phyloP scores from a whole-genome alignment of 2,329 filamentous ascomycete genomes.

The Clarireedia monteithiana region DNA sequence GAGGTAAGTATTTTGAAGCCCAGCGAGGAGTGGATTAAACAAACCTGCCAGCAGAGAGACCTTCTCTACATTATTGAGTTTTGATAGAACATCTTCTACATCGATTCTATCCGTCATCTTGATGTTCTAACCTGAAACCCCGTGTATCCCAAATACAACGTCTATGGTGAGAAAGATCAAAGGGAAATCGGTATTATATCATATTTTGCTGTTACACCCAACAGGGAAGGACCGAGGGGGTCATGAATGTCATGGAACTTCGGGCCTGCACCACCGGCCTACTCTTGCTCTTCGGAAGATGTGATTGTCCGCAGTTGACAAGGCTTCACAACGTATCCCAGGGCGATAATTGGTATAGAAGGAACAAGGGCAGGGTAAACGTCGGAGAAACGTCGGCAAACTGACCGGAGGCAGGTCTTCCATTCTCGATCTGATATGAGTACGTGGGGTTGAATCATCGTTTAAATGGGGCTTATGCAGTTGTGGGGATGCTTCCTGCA shows the following conservation, averaged over 20 bases:
- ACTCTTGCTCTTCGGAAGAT: neutral
- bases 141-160: too few species aligned
- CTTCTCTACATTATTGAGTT: conserved; percentile 46
- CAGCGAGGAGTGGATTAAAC: neutral
- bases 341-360: neutral
- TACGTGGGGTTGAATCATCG: neutral
- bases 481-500: neutral
- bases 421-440: neutral
- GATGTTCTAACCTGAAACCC: neutral
- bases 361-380: neutral
- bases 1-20: conserved; percentile 10
- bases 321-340: neutral
- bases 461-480: neutral
- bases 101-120: conserved; percentile 31
- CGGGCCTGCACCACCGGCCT: neutral
- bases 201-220: too few species aligned
- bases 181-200: too few species aligned
- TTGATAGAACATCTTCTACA: conserved; percentile 46
- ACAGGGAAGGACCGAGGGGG: neutral
- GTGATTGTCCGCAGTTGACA: neutral
- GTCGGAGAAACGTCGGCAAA: neutral
- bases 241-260: neutral
- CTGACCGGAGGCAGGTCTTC: neutral
- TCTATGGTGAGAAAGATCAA: too few species aligned
- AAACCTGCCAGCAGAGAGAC: conserved; percentile 44